These are phyloP conservation scores for Acacia confusa DNA, from an alignment of 306 rosid species.

Conservation along the genomic window DNA sequence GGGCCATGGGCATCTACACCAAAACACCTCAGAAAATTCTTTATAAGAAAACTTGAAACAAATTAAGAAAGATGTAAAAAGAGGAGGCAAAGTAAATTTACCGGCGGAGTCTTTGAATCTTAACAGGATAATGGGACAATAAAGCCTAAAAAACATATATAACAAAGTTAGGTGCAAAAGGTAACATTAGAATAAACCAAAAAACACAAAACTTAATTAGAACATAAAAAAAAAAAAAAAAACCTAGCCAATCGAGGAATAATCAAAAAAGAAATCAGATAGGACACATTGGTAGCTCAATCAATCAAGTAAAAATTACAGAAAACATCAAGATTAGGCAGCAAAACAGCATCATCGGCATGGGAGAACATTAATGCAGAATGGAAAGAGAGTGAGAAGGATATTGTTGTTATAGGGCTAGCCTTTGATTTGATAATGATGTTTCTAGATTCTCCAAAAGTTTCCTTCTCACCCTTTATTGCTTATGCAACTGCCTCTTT, in stretches of 20 bases:
- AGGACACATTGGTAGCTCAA: not conserved
- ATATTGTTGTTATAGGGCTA: not conserved
- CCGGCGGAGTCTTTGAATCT: slow-evolving; percentile 74
- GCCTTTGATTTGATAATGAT: not conserved
- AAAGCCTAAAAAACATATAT: slow-evolving; percentile 63
- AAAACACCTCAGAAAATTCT: not conserved
- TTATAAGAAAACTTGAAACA: not conserved
- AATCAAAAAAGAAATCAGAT: not conserved
- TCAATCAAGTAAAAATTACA: not conserved
- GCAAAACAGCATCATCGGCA: slow-evolving; percentile 1
- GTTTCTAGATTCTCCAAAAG: not conserved
- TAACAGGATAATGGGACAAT: slow-evolving; percentile 61
- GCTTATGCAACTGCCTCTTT: not conserved
- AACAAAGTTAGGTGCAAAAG: slow-evolving; percentile 1
- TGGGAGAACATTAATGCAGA: not conserved
- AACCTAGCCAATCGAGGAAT: not conserved
- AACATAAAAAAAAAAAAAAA: slow-evolving; percentile 19
- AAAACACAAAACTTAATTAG: not conserved
- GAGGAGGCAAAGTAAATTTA: slow-evolving; percentile 33
- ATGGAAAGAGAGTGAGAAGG: not conserved
- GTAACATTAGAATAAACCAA: slow-evolving; percentile 9
- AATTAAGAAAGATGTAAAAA: not conserved
- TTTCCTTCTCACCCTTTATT: not conserved
- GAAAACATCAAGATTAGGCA: not conserved
- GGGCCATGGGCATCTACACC: slow-evolving; percentile 22